Evolutionary conservation across 331 rosid genomes (phyloP).

Genomic region (Ulmus americana): DNA sequence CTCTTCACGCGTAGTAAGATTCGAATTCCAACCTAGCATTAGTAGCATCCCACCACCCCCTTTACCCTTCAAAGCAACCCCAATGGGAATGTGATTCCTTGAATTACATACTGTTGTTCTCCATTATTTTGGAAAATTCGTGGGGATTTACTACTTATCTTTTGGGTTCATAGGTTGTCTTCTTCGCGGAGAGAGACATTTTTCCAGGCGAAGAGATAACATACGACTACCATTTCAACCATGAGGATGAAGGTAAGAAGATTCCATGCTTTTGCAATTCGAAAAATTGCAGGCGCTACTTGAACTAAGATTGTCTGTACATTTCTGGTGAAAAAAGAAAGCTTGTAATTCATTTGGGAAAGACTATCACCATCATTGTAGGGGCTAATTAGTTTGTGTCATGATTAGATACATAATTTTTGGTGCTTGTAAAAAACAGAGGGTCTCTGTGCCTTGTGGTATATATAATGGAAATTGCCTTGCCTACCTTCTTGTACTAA

Average conservation of each 20-base stretch:
- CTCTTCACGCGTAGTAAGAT: no score
- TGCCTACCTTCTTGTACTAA: no score
- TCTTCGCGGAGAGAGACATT: slow-evolving; percentile 60
- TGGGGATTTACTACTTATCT: not conserved
- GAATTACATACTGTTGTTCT: not conserved
- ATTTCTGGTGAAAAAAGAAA: slow-evolving; percentile 9
- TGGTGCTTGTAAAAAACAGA: not conserved
- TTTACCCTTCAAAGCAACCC: not conserved
- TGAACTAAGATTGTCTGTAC: slow-evolving; percentile 29
- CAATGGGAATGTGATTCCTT: not conserved
- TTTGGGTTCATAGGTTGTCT: slow-evolving; percentile 48
- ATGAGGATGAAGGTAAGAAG: slow-evolving; percentile 76
- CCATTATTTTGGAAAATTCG: not conserved
- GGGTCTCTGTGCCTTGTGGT: not conserved
- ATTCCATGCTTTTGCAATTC: slow-evolving; percentile 62
- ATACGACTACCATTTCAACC: slow-evolving; percentile 61
- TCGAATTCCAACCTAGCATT: no score
- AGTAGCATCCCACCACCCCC: no score
- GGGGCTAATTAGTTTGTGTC: not conserved
- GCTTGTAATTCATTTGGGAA: not conserved
- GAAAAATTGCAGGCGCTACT: slow-evolving; percentile 57
- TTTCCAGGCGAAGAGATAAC: slow-evolving; percentile 72
- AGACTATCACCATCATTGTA: not conserved
- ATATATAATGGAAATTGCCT: not conserved
- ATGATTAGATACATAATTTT: not conserved